Evolutionary conservation across 495 filamentous ascomycete species (phyloP).

Genomic region (Neurospora intermedia): DNA sequence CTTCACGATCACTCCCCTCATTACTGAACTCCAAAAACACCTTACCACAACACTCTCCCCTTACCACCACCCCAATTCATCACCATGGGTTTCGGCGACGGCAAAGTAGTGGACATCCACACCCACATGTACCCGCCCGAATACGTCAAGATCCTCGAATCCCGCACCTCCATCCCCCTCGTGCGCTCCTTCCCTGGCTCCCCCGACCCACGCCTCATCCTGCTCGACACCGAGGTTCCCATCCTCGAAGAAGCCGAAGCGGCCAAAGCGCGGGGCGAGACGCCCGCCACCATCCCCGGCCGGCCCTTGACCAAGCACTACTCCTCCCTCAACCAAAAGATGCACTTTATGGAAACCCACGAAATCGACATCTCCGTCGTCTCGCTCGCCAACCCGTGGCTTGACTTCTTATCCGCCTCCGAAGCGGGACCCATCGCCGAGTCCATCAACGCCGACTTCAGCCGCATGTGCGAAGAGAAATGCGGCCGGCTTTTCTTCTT

Average conservation of each 20-base stretch:
- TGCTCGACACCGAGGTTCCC: constrained; percentile 57
- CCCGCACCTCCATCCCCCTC: constrained; percentile 66
- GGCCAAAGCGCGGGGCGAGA: neutral
- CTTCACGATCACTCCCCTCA: neutral
- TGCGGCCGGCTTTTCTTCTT: constrained; percentile 64
- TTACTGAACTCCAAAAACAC: neutral
- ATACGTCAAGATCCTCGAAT: constrained; percentile 72
- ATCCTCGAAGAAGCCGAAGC: constrained; percentile 41
- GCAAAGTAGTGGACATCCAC: constrained; percentile 71
- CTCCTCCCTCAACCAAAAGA: constrained; percentile 58
- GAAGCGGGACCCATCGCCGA: constrained; percentile 52
- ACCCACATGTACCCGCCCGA: constrained; percentile 87
- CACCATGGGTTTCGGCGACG: neutral
- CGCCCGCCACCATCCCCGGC: constrained; percentile 33
- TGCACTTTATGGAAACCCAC: constrained; percentile 81
- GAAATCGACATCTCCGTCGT: constrained; percentile 73
- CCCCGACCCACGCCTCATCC: constrained; percentile 60
- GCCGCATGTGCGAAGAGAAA: constrained; percentile 50
- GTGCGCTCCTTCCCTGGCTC: constrained; percentile 57
- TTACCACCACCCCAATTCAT: neutral
- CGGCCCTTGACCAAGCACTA: constrained; percentile 69
- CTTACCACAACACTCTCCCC: neutral
- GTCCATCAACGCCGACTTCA: constrained; percentile 67
- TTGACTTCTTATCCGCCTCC: constrained; percentile 64
- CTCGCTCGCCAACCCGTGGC: constrained; percentile 90